These are phyloP conservation scores for Glycine latifolia DNA, from an alignment of 306 rosid genomes.

Conservation along the genomic window DNA sequence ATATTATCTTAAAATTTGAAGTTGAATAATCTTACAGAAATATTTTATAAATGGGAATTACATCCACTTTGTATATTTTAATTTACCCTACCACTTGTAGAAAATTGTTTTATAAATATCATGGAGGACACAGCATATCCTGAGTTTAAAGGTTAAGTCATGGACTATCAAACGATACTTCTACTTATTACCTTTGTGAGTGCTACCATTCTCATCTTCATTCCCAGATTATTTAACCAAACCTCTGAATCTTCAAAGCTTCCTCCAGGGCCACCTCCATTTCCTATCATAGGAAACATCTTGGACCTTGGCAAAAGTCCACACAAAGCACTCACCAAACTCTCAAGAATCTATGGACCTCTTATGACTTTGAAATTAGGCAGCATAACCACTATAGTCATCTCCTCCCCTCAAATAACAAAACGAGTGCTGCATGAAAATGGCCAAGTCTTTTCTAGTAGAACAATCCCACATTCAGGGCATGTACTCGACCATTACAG, in stretches of 20 bases:
- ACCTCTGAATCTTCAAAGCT: background rate
- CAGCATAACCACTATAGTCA: conserved; percentile 33
- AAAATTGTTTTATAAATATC: too few species aligned
- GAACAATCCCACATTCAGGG: background rate
- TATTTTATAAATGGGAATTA: too few species aligned
- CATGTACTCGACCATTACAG: conserved; percentile 6
- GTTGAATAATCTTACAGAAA: too few species aligned
- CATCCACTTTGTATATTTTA: too few species aligned
- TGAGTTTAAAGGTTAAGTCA: background rate
- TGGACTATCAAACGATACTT: conserved; percentile 28
- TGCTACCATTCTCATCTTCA: conserved; percentile 14
- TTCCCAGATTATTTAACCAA: background rate
- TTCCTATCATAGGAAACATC: too few species aligned
- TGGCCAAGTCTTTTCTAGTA: conserved; percentile 15
- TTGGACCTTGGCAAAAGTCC: conserved; percentile 33
- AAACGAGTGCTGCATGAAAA: conserved; percentile 37
- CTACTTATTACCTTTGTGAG: background rate
- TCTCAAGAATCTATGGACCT: conserved; percentile 39
- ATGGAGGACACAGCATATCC: too few species aligned
- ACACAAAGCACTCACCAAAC: conserved; percentile 30
- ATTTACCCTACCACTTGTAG: too few species aligned
- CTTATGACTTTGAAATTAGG: conserved; percentile 39
- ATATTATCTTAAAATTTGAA: too few species aligned
- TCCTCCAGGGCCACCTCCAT: background rate
- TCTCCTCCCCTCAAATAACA: conserved; percentile 39